Evolutionary conservation across 1,284 basidiomycete species (phyloP), one percentile per base, ranked within the genome.

Genomic region (Anthracocystis walkeri): DNA sequence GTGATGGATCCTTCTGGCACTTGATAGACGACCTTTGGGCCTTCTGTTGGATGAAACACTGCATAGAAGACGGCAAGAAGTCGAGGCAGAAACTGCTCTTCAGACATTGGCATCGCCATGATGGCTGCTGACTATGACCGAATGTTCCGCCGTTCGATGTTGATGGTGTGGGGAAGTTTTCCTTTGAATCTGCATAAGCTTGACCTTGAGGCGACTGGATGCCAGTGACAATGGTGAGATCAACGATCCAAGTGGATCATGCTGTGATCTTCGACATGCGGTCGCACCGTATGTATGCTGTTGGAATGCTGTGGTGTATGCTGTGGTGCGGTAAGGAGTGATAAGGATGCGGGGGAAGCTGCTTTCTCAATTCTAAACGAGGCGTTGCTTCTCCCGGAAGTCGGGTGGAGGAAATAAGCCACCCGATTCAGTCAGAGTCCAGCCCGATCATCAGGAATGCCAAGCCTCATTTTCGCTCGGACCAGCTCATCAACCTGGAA

Each of bases 51-150:
- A 85, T 96, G 93, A 82, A 96, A 96, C 14, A 92, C 90, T 16
- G 93, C 91, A 81, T 94, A 94, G 87, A 95, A 94, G 10, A 95
- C 91, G 14, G 92, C 93, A 75, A 92, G 89, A 57, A 95, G 92
- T 48, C 92, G 90, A 8, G 87, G 86, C 33, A 87, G 77, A 51
- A 82, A 80, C 48, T 75, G 64, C 58, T 80, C 80, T 55, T 80
- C 80, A 16, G 72, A 59, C 3, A 61, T 59, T 4, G 77, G 69
- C 16, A 77, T 70, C 16, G 75, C 69, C 75, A 77, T 75, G 46
- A 2, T 54, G 41, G 45, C 42, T 10, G 6, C 21, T 35, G 23
- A 25, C 21, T 23, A 20, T 7, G 10, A 11, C 20, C 12, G n/a
- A 4, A 33, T 31, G 48, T n/a, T n/a, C n/a, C 48, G 29, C 48